These are phyloP conservation scores for Mucor racemosus DNA, from an alignment of 371 early-diverging fungal species.

Conservation along the genomic window DNA sequence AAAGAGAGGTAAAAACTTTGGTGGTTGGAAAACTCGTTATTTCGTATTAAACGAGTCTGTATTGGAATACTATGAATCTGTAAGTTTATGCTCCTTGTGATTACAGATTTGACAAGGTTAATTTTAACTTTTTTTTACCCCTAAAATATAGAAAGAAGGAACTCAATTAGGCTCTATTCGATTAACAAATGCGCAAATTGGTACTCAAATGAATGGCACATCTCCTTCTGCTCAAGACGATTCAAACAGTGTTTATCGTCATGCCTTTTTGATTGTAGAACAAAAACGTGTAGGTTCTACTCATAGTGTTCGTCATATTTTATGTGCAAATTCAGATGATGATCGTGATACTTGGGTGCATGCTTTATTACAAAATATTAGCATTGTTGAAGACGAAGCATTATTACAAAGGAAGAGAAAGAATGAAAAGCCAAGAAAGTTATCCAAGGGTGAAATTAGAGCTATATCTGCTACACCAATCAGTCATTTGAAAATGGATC, in stretches of 20 bases:
- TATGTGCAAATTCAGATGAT: conserved; percentile 87
- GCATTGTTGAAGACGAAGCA: conserved; percentile 31
- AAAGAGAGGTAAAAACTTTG: conserved; percentile 88
- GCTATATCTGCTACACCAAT: conserved; percentile 40
- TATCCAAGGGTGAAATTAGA: conserved; percentile 47
- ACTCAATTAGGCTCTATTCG: conserved; percentile 57
- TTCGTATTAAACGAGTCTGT: conserved; percentile 68
- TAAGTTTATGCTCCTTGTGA: conserved; percentile 29
- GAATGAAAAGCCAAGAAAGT: conserved; percentile 40
- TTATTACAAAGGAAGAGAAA: conserved; percentile 19
- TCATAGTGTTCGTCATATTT: conserved; percentile 71
- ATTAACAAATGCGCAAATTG: conserved; percentile 58
- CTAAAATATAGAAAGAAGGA: conserved; percentile 60
- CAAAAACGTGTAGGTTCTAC: conserved; percentile 66
- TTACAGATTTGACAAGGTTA: no score
- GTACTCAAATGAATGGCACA: conserved; percentile 44
- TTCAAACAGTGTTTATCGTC: conserved; percentile 68
- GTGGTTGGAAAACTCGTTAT: conserved; percentile 87
- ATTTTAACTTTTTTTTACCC: no score
- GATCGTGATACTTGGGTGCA: conserved; percentile 92
- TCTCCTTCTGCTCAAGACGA: conserved; percentile 39
- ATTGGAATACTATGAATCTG: conserved; percentile 79
- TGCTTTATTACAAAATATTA: conserved; percentile 60
- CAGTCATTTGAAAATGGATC: conserved; percentile 35
- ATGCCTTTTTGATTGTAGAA: conserved; percentile 83